A percentile compares a stretch with the other conserved stretches of the same genome.
These are phyloP conservation scores for Saprolegnia diclina DNA, from an alignment of 352 stramenopile genomes.

Conservation along the genomic window DNA sequence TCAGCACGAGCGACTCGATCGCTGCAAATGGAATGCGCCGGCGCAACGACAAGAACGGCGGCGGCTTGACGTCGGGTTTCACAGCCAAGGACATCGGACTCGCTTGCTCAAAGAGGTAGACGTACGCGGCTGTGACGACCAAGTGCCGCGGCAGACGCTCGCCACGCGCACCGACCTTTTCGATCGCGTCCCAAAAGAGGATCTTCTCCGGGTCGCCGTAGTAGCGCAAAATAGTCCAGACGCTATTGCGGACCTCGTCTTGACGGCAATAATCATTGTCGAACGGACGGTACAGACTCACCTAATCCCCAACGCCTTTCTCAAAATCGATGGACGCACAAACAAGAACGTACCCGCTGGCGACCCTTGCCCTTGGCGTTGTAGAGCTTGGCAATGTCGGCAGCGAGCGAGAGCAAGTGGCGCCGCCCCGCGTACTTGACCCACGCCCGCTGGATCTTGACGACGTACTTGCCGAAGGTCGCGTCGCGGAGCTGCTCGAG, in stretches of 20 bases:
- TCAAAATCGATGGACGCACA: no score
- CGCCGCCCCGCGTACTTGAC: slow-evolving; percentile 72
- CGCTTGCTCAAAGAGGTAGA: slow-evolving; percentile 82
- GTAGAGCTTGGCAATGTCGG: slow-evolving; percentile 86
- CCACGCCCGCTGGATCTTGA: slow-evolving; percentile 79
- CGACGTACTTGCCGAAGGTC: slow-evolving; percentile 66
- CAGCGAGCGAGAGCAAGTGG: slow-evolving; percentile 72
- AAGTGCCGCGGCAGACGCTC: slow-evolving; percentile 42
- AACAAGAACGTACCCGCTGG: slow-evolving; percentile 58
- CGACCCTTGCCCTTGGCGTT: slow-evolving; percentile 69
- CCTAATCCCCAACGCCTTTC: background rate
- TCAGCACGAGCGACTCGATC: slow-evolving; percentile 76
- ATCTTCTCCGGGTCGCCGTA: slow-evolving; percentile 76
- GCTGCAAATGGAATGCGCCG: slow-evolving; percentile 51
- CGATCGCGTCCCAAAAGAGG: slow-evolving; percentile 70
- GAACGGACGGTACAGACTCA: slow-evolving; percentile 85
- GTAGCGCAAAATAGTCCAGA: slow-evolving; percentile 64
- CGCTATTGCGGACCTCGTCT: slow-evolving; percentile 49
- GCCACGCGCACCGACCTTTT: slow-evolving; percentile 47
- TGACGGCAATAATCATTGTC: slow-evolving; percentile 76
- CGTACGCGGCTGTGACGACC: slow-evolving; percentile 59
- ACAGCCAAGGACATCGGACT: slow-evolving; percentile 42
- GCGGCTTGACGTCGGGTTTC: slow-evolving; percentile 42
- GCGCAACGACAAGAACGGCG: slow-evolving; percentile 66
- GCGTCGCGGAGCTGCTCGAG: slow-evolving; percentile 84